A percentile compares a stretch with the other conserved stretches of the same genome.
These are phyloP conservation scores for Triticum monococcum DNA, from an alignment of 176 grass and related monocot species.

Conservation along the genomic window DNA sequence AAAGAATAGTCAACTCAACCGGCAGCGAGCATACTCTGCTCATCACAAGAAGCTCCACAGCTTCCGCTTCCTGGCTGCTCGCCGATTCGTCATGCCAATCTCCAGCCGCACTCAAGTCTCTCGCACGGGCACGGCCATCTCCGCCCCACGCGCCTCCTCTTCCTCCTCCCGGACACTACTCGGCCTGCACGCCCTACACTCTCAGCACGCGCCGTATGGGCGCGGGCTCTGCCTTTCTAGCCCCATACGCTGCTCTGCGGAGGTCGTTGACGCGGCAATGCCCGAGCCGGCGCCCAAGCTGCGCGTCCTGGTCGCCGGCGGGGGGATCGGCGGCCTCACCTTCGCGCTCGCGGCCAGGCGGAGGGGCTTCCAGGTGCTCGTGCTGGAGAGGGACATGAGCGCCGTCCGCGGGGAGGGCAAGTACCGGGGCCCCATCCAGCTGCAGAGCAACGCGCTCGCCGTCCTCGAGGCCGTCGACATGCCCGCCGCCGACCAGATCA, in stretches of 20 bases:
- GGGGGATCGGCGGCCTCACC: constrained; percentile 74
- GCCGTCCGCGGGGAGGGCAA: constrained; percentile 79
- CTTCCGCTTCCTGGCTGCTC: neutral
- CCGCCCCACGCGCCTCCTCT: neutral
- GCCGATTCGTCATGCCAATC: neutral
- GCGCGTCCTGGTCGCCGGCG: constrained; percentile 71
- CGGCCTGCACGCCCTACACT: neutral
- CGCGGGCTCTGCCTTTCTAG: neutral
- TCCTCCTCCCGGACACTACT: neutral
- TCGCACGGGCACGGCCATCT: neutral
- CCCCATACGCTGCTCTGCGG: neutral
- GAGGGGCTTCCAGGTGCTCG: constrained; percentile 84
- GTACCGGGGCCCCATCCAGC: constrained; percentile 91
- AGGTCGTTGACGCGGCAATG: constrained; percentile 19
- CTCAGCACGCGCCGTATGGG: neutral
- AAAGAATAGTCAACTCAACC: neutral
- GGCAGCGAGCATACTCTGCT: neutral
- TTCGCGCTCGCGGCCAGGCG: constrained; percentile 73
- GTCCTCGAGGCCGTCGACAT: constrained; percentile 70
- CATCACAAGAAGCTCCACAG: neutral
- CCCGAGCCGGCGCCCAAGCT: constrained; percentile 5
- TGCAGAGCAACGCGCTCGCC: constrained; percentile 94
- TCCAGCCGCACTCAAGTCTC: constrained; percentile 4
- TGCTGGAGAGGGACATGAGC: constrained; percentile 82
- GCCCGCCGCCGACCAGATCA: constrained; percentile 56